Conservation (phyloP, 2,329 filamentous ascomycete genomes). For the Claviceps purpurea region DNA sequence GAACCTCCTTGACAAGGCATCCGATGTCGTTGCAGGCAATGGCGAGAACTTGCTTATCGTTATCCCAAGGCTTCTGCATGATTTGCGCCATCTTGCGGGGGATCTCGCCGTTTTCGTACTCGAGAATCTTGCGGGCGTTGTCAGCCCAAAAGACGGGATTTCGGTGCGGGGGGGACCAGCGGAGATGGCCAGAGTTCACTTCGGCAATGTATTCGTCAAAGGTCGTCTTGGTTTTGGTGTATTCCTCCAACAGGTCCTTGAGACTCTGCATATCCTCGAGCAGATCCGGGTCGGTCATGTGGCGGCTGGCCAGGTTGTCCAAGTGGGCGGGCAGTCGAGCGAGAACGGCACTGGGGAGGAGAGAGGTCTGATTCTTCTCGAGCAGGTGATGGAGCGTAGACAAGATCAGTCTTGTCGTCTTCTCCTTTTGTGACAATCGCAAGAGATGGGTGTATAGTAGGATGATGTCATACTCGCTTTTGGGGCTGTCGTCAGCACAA, state of each 20-base stretch:
- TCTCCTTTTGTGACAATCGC: slow-evolving; percentile 89
- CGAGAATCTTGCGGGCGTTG: slow-evolving; percentile 76
- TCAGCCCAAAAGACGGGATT: slow-evolving; percentile 83
- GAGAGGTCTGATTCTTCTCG: slow-evolving; percentile 50
- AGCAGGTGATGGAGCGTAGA: slow-evolving; percentile 85
- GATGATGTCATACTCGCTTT: slow-evolving; percentile 82
- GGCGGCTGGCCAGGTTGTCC: slow-evolving; percentile 47
- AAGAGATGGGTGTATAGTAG: slow-evolving; percentile 86
- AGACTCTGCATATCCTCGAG: slow-evolving; percentile 47
- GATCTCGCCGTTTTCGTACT: slow-evolving; percentile 67
- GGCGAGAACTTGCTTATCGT: slow-evolving; percentile 76
- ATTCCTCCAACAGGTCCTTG: slow-evolving; percentile 51
- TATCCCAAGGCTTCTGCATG: slow-evolving; percentile 58
- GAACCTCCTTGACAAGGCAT: slow-evolving; percentile 76
- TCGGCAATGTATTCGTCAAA: slow-evolving; percentile 86
- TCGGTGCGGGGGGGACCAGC: slow-evolving; percentile 86
- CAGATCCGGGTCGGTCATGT: slow-evolving; percentile 51
- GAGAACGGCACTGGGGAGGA: slow-evolving; percentile 74
- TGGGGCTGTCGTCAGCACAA: not conserved
- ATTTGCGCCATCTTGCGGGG: slow-evolving; percentile 77
- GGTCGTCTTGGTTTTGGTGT: slow-evolving; percentile 59
- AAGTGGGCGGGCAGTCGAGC: slow-evolving; percentile 63
- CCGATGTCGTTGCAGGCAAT: slow-evolving; percentile 90
- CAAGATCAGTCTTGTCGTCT: slow-evolving; percentile 83
- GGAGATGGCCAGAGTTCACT: slow-evolving; percentile 71